phyloP scores from a whole-genome alignment of 192 early-diverging fungal genomes.

The Backusella circina region DNA sequence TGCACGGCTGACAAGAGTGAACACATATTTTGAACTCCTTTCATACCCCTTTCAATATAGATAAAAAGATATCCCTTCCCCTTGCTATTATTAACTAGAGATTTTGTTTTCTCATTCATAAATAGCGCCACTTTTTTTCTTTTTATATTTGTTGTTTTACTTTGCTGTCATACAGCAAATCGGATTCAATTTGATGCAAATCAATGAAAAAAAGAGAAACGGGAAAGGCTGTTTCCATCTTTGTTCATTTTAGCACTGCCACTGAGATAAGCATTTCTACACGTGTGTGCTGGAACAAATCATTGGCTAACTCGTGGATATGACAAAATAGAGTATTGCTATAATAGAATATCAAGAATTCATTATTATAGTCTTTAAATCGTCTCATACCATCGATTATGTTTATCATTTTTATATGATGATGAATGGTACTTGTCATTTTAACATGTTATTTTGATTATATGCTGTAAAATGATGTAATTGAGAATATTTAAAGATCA shows the following conservation, averaged over 20 bases:
- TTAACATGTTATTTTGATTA: not conserved
- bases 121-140: not conserved
- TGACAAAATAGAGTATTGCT: not conserved
- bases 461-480: not conserved
- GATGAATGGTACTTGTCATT: not conserved
- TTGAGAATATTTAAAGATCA: not conserved
- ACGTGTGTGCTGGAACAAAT: not conserved
- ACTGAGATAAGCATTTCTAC: not conserved
- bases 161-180: not conserved
- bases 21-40: constrained; percentile 1
- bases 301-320: not conserved
- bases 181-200: not conserved
- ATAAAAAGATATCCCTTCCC: not conserved
- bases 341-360: not conserved
- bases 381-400: not conserved
- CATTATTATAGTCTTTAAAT: not conserved
- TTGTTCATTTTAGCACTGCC: not conserved
- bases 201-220: not conserved
- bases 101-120: not conserved
- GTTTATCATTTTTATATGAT: not conserved
- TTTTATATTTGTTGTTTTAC: not conserved
- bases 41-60: not conserved
- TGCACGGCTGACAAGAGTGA: not conserved
- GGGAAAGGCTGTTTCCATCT: not conserved
- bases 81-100: not conserved